Evolutionary conservation across 2,329 filamentous ascomycete genomes (phyloP).

Genomic region (Penicillium aurantiogriseum): DNA sequence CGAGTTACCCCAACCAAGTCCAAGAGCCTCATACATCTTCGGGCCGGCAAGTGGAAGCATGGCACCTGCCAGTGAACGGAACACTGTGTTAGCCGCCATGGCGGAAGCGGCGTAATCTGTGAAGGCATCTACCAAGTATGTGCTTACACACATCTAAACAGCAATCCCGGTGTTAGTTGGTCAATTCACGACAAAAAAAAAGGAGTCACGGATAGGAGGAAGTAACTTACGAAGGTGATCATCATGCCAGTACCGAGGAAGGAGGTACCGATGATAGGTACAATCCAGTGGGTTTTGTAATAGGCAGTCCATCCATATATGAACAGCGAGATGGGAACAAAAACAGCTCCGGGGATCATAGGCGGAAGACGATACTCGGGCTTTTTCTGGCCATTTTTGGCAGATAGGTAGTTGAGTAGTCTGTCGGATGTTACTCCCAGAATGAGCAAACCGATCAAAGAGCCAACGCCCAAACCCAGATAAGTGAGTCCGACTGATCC

Average conservation of each 20-base stretch:
- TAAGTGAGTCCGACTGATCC: constrained; percentile 50
- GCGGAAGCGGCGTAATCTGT: constrained; percentile 50
- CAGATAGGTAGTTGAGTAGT: constrained; percentile 31
- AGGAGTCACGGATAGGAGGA: not conserved
- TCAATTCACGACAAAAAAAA: not conserved
- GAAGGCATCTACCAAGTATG: constrained; percentile 61
- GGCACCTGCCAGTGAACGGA: constrained; percentile 57
- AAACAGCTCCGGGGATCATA: constrained; percentile 55
- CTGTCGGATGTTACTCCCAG: constrained; percentile 38
- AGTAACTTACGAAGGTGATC: constrained; percentile 47
- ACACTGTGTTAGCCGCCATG: constrained; percentile 55
- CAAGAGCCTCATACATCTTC: constrained; percentile 48
- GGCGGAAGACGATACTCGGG: constrained; percentile 54
- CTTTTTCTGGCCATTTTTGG: constrained; percentile 39
- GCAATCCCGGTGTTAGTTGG: not conserved
- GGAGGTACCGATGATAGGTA: constrained; percentile 59
- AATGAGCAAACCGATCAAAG: constrained; percentile 35
- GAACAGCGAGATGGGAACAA: constrained; percentile 56
- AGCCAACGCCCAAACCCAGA: constrained; percentile 50
- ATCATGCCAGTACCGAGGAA: constrained; percentile 58
- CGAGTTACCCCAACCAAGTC: constrained; percentile 53
- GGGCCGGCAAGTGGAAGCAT: constrained; percentile 61
- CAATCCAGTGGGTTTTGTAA: constrained; percentile 55
- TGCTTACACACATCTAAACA: constrained; percentile 32
- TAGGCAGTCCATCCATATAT: constrained; percentile 61